Conservation (phyloP, 2,329 filamentous ascomycete species). For the Claviceps purpurea region DNA sequence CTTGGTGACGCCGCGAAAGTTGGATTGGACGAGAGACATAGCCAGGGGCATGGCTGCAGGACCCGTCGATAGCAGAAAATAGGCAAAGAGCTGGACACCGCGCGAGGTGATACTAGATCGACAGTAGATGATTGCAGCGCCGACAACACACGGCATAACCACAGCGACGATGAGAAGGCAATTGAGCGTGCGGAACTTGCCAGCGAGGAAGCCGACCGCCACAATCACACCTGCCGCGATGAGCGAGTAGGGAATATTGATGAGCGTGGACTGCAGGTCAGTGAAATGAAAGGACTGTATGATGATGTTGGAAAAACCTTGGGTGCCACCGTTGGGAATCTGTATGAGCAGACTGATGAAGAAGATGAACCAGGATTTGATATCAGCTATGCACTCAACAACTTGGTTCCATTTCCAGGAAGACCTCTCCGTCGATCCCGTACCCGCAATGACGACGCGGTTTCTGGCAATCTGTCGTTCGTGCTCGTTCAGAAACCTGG, state of each 20-base stretch:
- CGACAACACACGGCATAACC: conserved; percentile 36
- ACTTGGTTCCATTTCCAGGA: conserved; percentile 38
- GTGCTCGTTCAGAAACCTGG: conserved; percentile 40
- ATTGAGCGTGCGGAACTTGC: conserved; percentile 35
- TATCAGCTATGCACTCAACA: conserved; percentile 39
- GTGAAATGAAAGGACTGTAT: conserved; percentile 43
- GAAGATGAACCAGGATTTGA: conserved; percentile 48
- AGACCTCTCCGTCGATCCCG: conserved; percentile 34
- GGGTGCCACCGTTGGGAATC: conserved; percentile 49
- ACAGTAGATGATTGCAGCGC: conserved; percentile 38
- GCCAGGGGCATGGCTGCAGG: conserved; percentile 40
- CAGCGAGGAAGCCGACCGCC: conserved; percentile 36
- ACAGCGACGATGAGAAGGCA: conserved; percentile 37
- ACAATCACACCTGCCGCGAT: conserved; percentile 34
- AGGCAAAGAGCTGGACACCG: conserved; percentile 39
- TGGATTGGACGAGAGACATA: conserved; percentile 41
- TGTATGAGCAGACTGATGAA: conserved; percentile 37
- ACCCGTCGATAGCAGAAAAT: conserved; percentile 42
- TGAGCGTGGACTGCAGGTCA: conserved; percentile 37
- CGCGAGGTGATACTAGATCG: conserved; percentile 24
- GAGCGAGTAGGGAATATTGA: conserved; percentile 46
- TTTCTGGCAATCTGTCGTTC: conserved; percentile 36
- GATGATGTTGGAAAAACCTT: conserved; percentile 45
- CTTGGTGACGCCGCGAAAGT: conserved; percentile 44
- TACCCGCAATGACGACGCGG: conserved; percentile 35